Evolutionary conservation across 2,329 filamentous ascomycete species (phyloP).

Genomic region (Pseudogymnoascus sp.): DNA sequence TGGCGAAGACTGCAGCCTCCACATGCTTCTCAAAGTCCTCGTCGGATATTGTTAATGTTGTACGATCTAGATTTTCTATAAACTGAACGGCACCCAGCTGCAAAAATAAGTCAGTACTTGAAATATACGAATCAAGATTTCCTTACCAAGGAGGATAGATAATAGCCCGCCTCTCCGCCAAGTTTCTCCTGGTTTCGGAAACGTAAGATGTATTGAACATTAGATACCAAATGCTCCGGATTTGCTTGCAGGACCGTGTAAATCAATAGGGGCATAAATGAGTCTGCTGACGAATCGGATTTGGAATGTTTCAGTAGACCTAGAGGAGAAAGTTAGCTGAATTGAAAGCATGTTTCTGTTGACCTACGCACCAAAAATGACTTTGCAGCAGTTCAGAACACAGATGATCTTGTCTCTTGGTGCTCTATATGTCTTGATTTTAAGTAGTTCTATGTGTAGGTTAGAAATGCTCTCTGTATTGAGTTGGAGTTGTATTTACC

Average conservation of each 20-base stretch:
- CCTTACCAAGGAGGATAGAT: constrained; percentile 80
- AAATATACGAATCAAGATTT: background rate
- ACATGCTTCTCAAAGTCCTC: constrained; percentile 95
- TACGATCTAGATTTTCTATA: constrained; percentile 92
- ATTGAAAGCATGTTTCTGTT: background rate
- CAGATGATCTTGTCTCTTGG: constrained; percentile 98
- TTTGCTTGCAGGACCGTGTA: constrained; percentile 94
- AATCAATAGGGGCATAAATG: constrained; percentile 90
- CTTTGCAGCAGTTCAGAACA: constrained; percentile 97
- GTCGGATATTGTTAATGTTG: constrained; percentile 84
- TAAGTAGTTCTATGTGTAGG: constrained; percentile 65
- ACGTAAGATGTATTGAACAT: constrained; percentile 94
- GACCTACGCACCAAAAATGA: constrained; percentile 75
- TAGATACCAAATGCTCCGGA: constrained; percentile 90
- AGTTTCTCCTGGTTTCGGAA: constrained; percentile 98
- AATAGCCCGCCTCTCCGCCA: constrained; percentile 95
- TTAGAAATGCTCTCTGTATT: constrained; percentile 19
- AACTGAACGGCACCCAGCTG: constrained; percentile 92
- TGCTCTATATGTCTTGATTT: constrained; percentile 96
- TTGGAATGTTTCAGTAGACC: constrained; percentile 86
- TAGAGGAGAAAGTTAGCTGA: constrained; percentile 29
- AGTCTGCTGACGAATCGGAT: constrained; percentile 89
- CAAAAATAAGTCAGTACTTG: constrained; percentile 20
- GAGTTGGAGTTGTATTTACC: constrained; percentile 38
- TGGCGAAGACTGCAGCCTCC: constrained; percentile 91